Base-by-base conservation (phyloP, 1,284 basidiomycete genomes). In the Coniophora puteana region DNA sequence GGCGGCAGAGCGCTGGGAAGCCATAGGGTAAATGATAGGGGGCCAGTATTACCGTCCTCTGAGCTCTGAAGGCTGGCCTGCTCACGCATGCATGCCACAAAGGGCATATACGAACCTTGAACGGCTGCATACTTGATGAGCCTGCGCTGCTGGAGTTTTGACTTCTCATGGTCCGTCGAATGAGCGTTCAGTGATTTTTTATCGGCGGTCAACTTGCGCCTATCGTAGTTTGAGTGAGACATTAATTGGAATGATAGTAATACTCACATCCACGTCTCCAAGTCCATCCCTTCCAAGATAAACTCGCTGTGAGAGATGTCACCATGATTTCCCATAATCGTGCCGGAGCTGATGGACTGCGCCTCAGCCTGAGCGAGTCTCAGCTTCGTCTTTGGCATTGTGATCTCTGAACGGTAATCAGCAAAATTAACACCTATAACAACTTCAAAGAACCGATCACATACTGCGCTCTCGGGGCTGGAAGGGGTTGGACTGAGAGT, bases 181-280 rank as follows among this genome's bases (percentile, higher is more conserved):
- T n/a, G n/a, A n/a, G n/a, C n/a, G n/a, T n/a, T n/a, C n/a, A n/a
- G n/a, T n/a, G n/a, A n/a, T n/a, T n/a, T n/a, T n/a, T n/a, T n/a
- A n/a, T n/a, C n/a, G n/a, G n/a, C n/a, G n/a, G n/a, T n/a, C n/a
- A n/a, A n/a, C n/a, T n/a, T n/a, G n/a, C n/a, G n/a, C n/a, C n/a
- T n/a, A n/a, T n/a, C 29, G 29, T 6, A n/a, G 29, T 31, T n/a
- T n/a, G n/a, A n/a, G n/a, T n/a, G n/a, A n/a, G n/a, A n/a, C n/a
- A n/a, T n/a, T n/a, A n/a, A n/a, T n/a, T n/a, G n/a, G n/a, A n/a
- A n/a, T n/a, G n/a, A n/a, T 7, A 18, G 12, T 8, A 23, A 8
- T 12, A 45, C 43, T 17, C 31, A 45, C 43, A 26, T 23, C 10
- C 13, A n/a, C 8, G 25, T 13, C 21, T 38, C 10, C 10, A 38